These are phyloP conservation scores for Pezicula neosporulosa DNA, from an alignment of 2,329 filamentous ascomycete species.

Conservation along the genomic window DNA sequence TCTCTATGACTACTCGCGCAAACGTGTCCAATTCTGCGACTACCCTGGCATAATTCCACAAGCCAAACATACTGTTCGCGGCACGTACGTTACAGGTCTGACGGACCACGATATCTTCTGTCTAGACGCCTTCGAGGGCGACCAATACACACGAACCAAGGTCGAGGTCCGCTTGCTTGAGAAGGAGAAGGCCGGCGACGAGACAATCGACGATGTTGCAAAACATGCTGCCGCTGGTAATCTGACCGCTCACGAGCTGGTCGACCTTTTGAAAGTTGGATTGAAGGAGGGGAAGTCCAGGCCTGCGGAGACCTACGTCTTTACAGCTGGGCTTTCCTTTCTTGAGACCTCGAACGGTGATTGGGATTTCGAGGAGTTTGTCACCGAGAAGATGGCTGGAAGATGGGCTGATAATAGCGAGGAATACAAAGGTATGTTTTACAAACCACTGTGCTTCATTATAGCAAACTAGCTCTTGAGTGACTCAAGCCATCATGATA, in stretches of 20 bases:
- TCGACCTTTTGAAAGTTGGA: too few species aligned
- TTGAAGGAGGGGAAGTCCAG: constrained; percentile 40
- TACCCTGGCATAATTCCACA: constrained; percentile 75
- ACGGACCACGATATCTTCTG: constrained; percentile 72
- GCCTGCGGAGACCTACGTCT: constrained; percentile 64
- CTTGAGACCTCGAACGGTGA: constrained; percentile 61
- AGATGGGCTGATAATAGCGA: constrained; percentile 34
- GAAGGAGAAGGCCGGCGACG: constrained; percentile 9
- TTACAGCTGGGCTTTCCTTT: constrained; percentile 33
- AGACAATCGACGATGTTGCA: constrained; percentile 18
- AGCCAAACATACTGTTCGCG: constrained; percentile 58
- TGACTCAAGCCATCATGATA: too few species aligned
- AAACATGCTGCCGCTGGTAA: too few species aligned
- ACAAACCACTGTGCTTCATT: background rate
- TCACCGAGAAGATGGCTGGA: constrained; percentile 62
- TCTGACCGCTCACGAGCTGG: too few species aligned
- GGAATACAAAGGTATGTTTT: constrained; percentile 20
- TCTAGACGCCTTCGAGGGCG: constrained; percentile 80
- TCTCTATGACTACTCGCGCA: constrained; percentile 69
- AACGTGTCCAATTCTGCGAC: constrained; percentile 65
- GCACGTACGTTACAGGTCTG: constrained; percentile 73
- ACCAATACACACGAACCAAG: constrained; percentile 61
- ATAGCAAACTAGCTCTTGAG: background rate
- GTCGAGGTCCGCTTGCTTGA: constrained; percentile 48
- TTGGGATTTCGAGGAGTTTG: constrained; percentile 88